Conservation (phyloP, 2,329 filamentous ascomycete genomes). For the Ophiostoma triangulosporum region DNA sequence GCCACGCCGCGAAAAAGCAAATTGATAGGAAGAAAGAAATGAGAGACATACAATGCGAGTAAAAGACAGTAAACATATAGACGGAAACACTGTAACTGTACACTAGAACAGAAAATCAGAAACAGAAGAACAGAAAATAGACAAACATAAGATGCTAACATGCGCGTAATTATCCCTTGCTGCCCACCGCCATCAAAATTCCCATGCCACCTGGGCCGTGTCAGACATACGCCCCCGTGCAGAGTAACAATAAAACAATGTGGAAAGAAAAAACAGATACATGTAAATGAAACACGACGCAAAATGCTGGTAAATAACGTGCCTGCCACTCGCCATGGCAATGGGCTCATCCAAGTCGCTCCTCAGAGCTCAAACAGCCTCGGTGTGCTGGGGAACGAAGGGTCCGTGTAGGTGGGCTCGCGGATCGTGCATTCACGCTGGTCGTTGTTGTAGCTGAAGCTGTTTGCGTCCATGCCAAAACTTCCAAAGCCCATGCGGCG, state of each 20-base stretch:
- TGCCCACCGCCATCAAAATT: background rate
- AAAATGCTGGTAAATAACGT: background rate
- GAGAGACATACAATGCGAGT: background rate
- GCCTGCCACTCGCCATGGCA: background rate
- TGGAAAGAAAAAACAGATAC: background rate
- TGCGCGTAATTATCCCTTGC: background rate
- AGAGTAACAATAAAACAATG: background rate
- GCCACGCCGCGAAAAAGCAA: too few species aligned
- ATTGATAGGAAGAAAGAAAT: background rate
- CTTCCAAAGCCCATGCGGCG: slow-evolving; percentile 14
- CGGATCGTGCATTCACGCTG: slow-evolving; percentile 7
- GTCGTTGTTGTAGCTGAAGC: slow-evolving; percentile 9
- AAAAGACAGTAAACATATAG: background rate
- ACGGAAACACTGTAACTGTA: background rate
- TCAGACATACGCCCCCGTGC: background rate
- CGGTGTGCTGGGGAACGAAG: background rate
- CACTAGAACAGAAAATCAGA: background rate
- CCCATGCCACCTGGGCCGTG: background rate
- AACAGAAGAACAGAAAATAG: background rate
- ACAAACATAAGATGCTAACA: background rate
- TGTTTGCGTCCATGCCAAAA: slow-evolving; percentile 9
- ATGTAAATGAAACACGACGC: background rate
- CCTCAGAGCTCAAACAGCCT: slow-evolving; percentile 11
- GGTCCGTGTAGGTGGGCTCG: slow-evolving; percentile 6
- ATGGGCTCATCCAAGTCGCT: background rate